Evolutionary conservation across 768 basidiomycete genomes (phyloP).

Genomic region (Pulveroboletus sp.): DNA sequence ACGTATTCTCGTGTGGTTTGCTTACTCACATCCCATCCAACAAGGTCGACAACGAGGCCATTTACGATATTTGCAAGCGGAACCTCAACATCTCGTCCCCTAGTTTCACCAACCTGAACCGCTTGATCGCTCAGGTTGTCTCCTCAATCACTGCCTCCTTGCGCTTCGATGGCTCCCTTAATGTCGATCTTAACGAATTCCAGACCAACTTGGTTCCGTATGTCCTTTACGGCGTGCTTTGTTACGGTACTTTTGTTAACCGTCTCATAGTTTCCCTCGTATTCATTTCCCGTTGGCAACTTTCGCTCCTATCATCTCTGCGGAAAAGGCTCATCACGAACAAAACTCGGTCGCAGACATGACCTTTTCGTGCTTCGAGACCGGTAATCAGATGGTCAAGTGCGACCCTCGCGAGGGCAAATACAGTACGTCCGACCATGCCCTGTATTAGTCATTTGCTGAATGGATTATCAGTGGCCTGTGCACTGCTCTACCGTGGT

Average conservation of each 20-base stretch:
- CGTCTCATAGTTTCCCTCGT: conserved; percentile 73
- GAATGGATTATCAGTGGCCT: conserved; percentile 45
- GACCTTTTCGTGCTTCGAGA: conserved; percentile 88
- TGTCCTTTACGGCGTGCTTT: conserved; percentile 31
- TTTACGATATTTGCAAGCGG: conserved; percentile 79
- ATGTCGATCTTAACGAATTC: conserved; percentile 90
- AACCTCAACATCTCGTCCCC: conserved; percentile 84
- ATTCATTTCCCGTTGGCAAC: conserved; percentile 99
- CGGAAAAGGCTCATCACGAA: conserved; percentile 93
- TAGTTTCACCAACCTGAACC: conserved; percentile 91
- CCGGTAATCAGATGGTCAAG: conserved; percentile 76
- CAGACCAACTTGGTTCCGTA: conserved; percentile 98
- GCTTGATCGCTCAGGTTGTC: conserved; percentile 97
- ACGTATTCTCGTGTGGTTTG: background rate
- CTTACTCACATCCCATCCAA: conserved; percentile 5
- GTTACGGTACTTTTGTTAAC: background rate
- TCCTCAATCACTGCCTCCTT: conserved; percentile 95
- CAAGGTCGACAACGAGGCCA: conserved; percentile 81
- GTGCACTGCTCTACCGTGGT: conserved; percentile 68
- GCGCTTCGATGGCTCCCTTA: conserved; percentile 60
- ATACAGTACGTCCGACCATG: conserved; percentile 47
- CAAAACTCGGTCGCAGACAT: conserved; percentile 98
- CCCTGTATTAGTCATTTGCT: background rate
- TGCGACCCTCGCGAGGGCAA: conserved; percentile 78
- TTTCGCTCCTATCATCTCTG: conserved; percentile 91